Evolutionary conservation across 352 stramenopile genomes (phyloP), one percentile per base, ranked within the genome.

Genomic region (Phytophthora parvispora): DNA sequence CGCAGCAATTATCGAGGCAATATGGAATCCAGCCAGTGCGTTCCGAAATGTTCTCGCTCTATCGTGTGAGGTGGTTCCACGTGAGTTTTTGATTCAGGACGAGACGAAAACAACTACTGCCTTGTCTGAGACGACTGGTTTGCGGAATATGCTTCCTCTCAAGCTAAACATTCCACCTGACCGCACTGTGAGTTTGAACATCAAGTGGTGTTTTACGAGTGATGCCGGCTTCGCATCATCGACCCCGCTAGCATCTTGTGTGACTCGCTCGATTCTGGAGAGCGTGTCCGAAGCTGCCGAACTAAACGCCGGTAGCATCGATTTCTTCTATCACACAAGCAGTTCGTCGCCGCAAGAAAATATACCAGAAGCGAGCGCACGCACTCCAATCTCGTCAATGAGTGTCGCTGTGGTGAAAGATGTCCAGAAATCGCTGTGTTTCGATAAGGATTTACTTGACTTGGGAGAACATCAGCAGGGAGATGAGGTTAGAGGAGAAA

Each of bases 401-500:
- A 66, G 83, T 13, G 81, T 96, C 34, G 78, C 67, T 31, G 36
- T 97, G 20, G 75, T 91, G 24, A 97, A 95, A 69, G 72, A 84
- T 28, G 72, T 83, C 6, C 89, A 92, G 28, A 67, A 77, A 38
- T 92, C 87, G 22, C 67, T 97, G 6, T 80, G 78, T 40, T 70
- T 95, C n/a, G 87, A 96, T 16, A 62, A 66, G 4, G 87, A 91
- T n/a, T 52, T 66, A 8, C 59, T 97, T 40, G 87, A 97, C 64
- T 78, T 97, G 47, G 88, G 90, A 34, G 86, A 94, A 36, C 83
- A 93, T 27, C 83, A 94, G 51, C 90, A 92, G 55, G 86, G 88
- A 36, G 66, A 76, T 0, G 77, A 91, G 27, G 75, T 87, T 5
- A 66, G 78, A 38, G 84, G 87, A 10, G 62, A 92, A 28, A 78